Percentiles rank a stretch among this genome's conserved stretches.
Conservation (phyloP, 108 stramenopile genomes). For the Cyclotella cryptica region DNA sequence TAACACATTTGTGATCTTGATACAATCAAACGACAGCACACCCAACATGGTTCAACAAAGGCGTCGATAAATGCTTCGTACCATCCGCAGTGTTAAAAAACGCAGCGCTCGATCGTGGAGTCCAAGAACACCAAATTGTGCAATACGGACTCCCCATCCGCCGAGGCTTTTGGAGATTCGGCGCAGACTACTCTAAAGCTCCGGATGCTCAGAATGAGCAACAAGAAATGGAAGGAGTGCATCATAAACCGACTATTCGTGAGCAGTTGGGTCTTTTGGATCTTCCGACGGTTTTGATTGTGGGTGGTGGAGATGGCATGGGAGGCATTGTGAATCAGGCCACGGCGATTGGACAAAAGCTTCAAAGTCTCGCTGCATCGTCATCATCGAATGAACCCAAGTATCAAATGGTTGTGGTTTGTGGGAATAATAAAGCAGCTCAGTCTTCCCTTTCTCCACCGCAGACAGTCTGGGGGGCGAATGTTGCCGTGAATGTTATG, state of each 20-base stretch:
- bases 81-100: constrained; percentile 81
- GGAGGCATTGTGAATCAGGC: constrained; percentile 91
- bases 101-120: constrained; percentile 62
- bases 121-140: constrained; percentile 75
- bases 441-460: constrained; percentile 50
- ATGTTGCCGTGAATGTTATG: constrained; percentile 66
- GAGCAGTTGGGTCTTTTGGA: constrained; percentile 73
- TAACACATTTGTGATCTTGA: too few relatives aligned
- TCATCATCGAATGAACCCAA: constrained; percentile 25
- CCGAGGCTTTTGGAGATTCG: constrained; percentile 88
- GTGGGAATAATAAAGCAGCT: constrained; percentile 91
- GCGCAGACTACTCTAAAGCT: constrained; percentile 31
- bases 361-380: constrained; percentile 49
- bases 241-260: constrained; percentile 54
- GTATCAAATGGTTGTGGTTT: constrained; percentile 94
- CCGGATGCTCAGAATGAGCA: constrained; percentile 30
- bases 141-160: constrained; percentile 95
- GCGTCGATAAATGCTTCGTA: constrained; percentile 93
- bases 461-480: constrained; percentile 52
- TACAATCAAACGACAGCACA: constrained; percentile 52
- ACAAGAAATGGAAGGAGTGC: constrained; percentile 44
- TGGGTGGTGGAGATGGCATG: constrained; percentile 97
- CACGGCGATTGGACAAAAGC: constrained; percentile 63
- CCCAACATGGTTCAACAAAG: constrained; percentile 92
- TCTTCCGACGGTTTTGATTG: constrained; percentile 86